Evolutionary conservation across 306 rosid species (phyloP).

Genomic region (Medicago arabica): DNA sequence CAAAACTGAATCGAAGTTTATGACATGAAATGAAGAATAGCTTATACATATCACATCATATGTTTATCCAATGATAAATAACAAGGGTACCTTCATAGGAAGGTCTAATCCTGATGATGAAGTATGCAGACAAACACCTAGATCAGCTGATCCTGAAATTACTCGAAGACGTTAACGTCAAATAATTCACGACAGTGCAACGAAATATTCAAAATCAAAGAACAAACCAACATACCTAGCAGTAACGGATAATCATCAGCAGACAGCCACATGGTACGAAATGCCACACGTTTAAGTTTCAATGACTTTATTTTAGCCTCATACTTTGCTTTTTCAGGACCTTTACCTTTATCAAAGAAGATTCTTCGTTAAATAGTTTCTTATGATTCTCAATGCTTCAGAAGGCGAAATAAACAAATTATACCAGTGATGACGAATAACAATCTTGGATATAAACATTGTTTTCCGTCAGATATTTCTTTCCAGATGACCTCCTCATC

Average conservation of each 20-base stretch:
- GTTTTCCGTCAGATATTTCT: constrained; percentile 68
- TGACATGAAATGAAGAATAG: constrained; percentile 27
- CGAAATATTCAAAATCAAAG: constrained; percentile 7
- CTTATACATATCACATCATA: background rate
- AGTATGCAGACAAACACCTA: constrained; percentile 95
- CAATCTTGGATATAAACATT: constrained; percentile 81
- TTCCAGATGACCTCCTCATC: constrained; percentile 79
- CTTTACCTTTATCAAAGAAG: constrained; percentile 70
- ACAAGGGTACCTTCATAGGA: constrained; percentile 87
- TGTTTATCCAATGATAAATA: constrained; percentile 1
- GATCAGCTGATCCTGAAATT: constrained; percentile 86
- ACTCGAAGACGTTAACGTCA: constrained; percentile 32
- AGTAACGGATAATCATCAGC: constrained; percentile 96
- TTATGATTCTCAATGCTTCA: constrained; percentile 14
- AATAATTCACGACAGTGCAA: constrained; percentile 17
- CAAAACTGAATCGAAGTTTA: constrained; percentile 10
- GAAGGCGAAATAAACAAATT: background rate
- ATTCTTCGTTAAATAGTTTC: constrained; percentile 32
- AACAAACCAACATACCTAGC: constrained; percentile 63
- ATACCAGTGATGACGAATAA: constrained; percentile 88
- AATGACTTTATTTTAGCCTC: constrained; percentile 80
- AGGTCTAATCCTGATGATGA: constrained; percentile 98
- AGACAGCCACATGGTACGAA: constrained; percentile 94
- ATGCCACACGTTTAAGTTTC: constrained; percentile 89
- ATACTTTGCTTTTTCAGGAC: constrained; percentile 86